Percentiles rank a stretch among this genome's conserved stretches.
phyloP scores from a whole-genome alignment of 2,329 filamentous ascomycete genomes.

The Aspergillus phoenicis region DNA sequence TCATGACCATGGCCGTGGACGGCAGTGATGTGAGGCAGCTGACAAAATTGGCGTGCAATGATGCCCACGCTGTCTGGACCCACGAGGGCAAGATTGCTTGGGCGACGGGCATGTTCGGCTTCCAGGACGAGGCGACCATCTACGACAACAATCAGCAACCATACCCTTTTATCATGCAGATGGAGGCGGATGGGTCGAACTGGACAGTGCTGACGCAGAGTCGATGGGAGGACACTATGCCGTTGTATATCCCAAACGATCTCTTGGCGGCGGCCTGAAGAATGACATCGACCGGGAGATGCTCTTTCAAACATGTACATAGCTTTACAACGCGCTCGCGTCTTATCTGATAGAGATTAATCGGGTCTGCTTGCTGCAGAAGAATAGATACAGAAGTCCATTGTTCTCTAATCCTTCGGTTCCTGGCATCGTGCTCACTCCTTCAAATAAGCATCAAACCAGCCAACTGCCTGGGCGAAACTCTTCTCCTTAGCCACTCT shows the following conservation, averaged over 20 bases:
- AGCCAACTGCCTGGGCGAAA: background rate
- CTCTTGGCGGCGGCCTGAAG: background rate
- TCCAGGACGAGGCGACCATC: conserved; percentile 44
- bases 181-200: conserved; percentile 46
- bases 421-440: background rate
- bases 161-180: conserved; percentile 49
- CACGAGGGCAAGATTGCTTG: conserved; percentile 47
- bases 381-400: background rate
- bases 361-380: no score
- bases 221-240: conserved; percentile 38
- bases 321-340: background rate
- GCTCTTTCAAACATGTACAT: background rate
- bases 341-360: no score
- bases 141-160: conserved; percentile 51
- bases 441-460: background rate
- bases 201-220: conserved; percentile 31
- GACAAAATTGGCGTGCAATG: conserved; percentile 42
- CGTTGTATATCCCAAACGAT: conserved; percentile 10
- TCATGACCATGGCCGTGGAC: conserved; percentile 47
- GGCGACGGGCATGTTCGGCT: conserved; percentile 48
- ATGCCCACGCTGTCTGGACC: conserved; percentile 50
- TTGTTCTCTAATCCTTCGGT: background rate
- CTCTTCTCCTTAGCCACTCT: background rate
- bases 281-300: background rate
- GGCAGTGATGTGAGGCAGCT: conserved; percentile 40